These are phyloP conservation scores for Parachaetomium inaequale DNA, from an alignment of 495 filamentous ascomycete species.

Conservation along the genomic window DNA sequence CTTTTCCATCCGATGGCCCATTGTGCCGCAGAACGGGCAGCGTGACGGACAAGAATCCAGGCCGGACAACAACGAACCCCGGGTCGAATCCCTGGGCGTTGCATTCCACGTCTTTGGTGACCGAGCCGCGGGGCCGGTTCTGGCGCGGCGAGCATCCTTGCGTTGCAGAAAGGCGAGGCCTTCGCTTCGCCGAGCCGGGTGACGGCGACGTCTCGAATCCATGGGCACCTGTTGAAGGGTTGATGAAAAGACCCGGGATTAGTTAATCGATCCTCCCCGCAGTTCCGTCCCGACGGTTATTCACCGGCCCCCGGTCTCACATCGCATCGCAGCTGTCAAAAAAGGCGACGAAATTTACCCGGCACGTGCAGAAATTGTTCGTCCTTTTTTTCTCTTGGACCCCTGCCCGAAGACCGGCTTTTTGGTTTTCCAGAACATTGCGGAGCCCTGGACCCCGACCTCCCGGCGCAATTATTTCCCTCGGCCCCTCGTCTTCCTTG, in stretches of 20 bases:
- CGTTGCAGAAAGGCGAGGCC: not conserved
- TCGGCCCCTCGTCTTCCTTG: conserved; percentile 11
- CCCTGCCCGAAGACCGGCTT: not conserved
- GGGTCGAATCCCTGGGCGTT: not conserved
- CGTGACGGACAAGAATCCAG: no score
- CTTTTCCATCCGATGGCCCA: no score
- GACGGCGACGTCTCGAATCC: not conserved
- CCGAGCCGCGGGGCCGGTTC: not conserved
- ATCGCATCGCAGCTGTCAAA: conserved; percentile 20
- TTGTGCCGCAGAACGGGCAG: no score
- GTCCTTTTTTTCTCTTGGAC: not conserved
- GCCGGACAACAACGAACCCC: not conserved
- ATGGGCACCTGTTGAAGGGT: not conserved
- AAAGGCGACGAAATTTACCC: conserved; percentile 11
- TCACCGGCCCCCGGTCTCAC: conserved; percentile 7
- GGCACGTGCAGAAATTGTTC: conserved; percentile 7
- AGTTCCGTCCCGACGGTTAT: conserved; percentile 21
- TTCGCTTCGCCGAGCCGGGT: not conserved
- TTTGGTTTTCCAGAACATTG: conserved; percentile 20
- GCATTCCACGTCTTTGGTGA: conserved; percentile 4
- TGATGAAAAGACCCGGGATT: not conserved
- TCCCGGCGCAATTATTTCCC: conserved; percentile 10
- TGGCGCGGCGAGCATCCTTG: not conserved
- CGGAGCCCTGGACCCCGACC: conserved; percentile 1
- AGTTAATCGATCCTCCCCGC: conserved; percentile 4